A percentile compares a stretch with the other conserved stretches of the same genome.
Evolutionary conservation across 805 yeast genomes (phyloP).

Genomic region (Blastobotrys americana): DNA sequence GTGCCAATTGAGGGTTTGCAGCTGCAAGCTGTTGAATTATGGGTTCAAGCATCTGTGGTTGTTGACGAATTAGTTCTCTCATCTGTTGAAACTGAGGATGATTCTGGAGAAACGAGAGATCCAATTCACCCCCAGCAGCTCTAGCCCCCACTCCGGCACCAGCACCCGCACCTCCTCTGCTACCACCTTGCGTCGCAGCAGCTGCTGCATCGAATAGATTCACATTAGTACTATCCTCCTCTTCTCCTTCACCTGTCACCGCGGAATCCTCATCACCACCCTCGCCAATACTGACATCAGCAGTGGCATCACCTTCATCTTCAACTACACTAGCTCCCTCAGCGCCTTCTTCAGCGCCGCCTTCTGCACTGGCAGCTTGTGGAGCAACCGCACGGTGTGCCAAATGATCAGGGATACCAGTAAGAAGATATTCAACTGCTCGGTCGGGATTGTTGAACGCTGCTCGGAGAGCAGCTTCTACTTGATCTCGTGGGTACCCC

Average conservation of each 20-base stretch:
- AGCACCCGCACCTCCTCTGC: conserved; percentile 43
- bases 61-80: conserved; percentile 70
- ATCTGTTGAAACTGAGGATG: conserved; percentile 45
- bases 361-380: background rate
- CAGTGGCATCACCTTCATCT: background rate
- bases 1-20: conserved; percentile 78
- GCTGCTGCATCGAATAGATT: conserved; percentile 6
- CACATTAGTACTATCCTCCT: background rate
- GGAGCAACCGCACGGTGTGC: conserved; percentile 20
- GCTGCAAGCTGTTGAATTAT: conserved; percentile 74
- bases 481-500: conserved; percentile 89
- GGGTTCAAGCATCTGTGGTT: conserved; percentile 84
- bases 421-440: conserved; percentile 89
- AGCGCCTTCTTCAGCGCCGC: background rate
- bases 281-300: background rate
- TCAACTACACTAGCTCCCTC: background rate
- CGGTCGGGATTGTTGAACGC: conserved; percentile 97
- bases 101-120: conserved; percentile 30
- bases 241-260: background rate
- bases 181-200: conserved; percentile 33
- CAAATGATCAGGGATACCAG: conserved; percentile 74
- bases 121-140: conserved; percentile 34
- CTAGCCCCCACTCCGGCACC: conserved; percentile 24
- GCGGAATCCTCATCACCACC: conserved; percentile 4
- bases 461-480: conserved; percentile 84